phyloP scores from a whole-genome alignment of 176 grass and related monocot species.

The Miscanthus lutarioriparius region DNA sequence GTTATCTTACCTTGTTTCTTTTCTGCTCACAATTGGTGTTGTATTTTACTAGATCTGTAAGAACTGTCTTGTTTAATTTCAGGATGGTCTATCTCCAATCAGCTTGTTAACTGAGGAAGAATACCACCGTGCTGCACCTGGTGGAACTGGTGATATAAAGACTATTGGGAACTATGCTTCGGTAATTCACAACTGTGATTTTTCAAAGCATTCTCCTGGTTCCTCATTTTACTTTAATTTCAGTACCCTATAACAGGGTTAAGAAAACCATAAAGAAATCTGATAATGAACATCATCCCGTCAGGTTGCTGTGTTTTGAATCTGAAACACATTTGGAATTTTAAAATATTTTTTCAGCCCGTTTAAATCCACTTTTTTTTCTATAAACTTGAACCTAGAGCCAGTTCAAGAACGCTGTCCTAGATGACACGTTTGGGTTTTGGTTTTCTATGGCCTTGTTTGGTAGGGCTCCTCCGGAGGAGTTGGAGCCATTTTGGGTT shows the following conservation, averaged over 20 bases:
- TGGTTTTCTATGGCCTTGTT: too few relatives aligned
- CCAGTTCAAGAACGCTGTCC: background rate
- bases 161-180: conserved; percentile 95
- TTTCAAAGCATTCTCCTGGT: conserved; percentile 13
- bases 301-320: background rate
- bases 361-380: background rate
- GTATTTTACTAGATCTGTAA: background rate
- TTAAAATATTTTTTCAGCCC: background rate
- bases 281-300: background rate
- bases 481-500: too few relatives aligned
- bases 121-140: conserved; percentile 78
- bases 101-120: conserved; percentile 85
- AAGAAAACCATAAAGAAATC: background rate
- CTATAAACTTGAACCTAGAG: background rate
- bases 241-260: background rate
- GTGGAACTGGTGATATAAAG: conserved; percentile 91
- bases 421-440: background rate
- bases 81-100: conserved; percentile 80
- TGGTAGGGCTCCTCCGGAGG: too few relatives aligned
- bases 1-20: background rate
- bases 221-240: background rate
- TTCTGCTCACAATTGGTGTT: background rate
- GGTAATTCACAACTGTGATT: conserved; percentile 40
- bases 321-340: background rate
- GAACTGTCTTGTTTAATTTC: conserved; percentile 32